A percentile compares a stretch with the other conserved stretches of the same genome.
These are phyloP conservation scores for Haplographium delicatum DNA, from an alignment of 495 filamentous ascomycete genomes.

Conservation along the genomic window DNA sequence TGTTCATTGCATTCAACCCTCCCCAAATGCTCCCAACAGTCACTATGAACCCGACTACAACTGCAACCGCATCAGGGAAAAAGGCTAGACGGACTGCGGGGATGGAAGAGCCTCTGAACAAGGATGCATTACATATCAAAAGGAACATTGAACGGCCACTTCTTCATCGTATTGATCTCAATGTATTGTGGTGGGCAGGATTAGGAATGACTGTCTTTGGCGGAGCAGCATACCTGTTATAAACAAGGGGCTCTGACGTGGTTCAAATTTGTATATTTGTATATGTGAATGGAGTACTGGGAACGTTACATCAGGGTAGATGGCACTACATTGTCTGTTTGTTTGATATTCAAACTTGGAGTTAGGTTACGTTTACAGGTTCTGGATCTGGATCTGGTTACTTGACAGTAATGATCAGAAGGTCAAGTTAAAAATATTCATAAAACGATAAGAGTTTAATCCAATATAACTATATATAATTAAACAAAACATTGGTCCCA, in stretches of 20 bases:
- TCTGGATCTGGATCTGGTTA: no score
- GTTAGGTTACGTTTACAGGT: no score
- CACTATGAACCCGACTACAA: conserved; percentile 55
- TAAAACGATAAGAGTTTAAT: no score
- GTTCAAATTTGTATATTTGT: no score
- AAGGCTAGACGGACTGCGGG: conserved; percentile 23
- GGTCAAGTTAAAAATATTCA: no score
- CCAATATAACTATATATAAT: no score
- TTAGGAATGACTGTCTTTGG: conserved; percentile 61
- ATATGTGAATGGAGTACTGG: background rate
- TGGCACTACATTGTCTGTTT: no score
- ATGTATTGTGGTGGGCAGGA: conserved; percentile 67
- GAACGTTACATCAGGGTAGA: no score
- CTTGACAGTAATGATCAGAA: no score
- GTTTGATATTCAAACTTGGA: no score
- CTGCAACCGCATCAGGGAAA: conserved; percentile 27
- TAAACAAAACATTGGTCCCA: conserved; percentile 66
- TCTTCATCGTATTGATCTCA: conserved; percentile 43
- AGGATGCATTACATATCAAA: conserved; percentile 31
- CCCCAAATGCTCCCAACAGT: conserved; percentile 72
- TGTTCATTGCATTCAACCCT: conserved; percentile 65
- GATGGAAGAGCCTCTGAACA: conserved; percentile 31
- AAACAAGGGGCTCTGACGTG: no score
- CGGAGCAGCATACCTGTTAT: conserved; percentile 41
- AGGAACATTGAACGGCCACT: conserved; percentile 29